Evolutionary conservation across 2,329 filamentous ascomycete species (phyloP), one percentile per base, ranked within the genome.

Genomic region (Colletotrichum sp.): DNA sequence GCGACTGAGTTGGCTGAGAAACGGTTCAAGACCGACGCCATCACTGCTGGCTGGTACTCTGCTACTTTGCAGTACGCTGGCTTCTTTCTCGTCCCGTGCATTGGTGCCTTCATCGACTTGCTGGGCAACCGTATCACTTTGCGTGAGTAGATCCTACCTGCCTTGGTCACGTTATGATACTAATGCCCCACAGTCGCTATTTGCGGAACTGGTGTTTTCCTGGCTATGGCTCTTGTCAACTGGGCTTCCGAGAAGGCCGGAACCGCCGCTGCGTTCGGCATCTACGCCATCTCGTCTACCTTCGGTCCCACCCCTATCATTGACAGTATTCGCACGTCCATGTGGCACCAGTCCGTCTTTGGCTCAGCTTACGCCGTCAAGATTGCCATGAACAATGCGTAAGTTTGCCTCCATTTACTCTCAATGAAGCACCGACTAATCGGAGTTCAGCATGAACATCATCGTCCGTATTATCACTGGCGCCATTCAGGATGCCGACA

Each of bases 1-100:
- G 89, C 89, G 0, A 93, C 92, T 0, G 92, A 93, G 77, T 80
- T 93, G 24, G 91, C 91, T 0, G 87, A 93, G 81, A 87, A 92
- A 79, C 86, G 91, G 3, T 92, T 93, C 81, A 83, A 89, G 9
- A 86, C 90, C n/a, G 85, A 85, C 12, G 83, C 88, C 1, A 85
- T 92, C 38, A 88, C 83, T 3, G 92, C 91, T 0, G 91, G 91
- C 0, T 93, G 91, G 91, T 93, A 93, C 77, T 89, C 89, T 3
- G 84, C 90, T 15, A 85, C 90, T 71, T 83, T 88, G 1, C 89
- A 92, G 76, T 92, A 93, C 78, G 74, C 74, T 1, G 76, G 87
- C 0, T 93, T 92, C 81, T 92, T 93, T 79, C 80, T 93, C 0
- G 90, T 92, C 0, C 90, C 91, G 0, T 80, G 88, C 0, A 77